These are phyloP conservation scores for Stipa capillata DNA, from an alignment of 176 grass and related monocot species.

Conservation along the genomic window DNA sequence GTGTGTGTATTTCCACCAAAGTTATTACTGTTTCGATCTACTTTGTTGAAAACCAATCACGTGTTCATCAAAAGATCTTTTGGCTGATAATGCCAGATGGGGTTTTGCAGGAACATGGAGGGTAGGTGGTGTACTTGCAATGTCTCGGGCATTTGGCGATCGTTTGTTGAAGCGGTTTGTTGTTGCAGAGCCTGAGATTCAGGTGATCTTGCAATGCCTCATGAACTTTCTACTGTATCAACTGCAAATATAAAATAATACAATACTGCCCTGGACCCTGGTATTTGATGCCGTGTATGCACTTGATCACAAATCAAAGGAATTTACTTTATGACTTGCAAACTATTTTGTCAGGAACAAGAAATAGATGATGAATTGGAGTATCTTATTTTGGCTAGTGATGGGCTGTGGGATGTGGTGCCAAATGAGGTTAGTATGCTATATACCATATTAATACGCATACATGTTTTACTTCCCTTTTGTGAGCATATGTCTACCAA, in stretches of 20 bases:
- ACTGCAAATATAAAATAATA: background rate
- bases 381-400: constrained; percentile 88
- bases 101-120: constrained; percentile 74
- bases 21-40: too few relatives aligned
- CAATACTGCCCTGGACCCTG: background rate
- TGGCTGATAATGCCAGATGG: constrained; percentile 11
- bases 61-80: background rate
- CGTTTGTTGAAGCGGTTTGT: constrained; percentile 78
- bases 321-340: constrained; percentile 1
- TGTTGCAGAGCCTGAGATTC: constrained; percentile 87
- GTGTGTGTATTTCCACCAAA: too few relatives aligned
- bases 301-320: background rate
- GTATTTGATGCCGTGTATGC: background rate
- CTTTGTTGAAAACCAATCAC: constrained; percentile 11
- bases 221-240: constrained; percentile 7
- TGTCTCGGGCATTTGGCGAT: constrained; percentile 91
- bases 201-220: constrained; percentile 31
- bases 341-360: constrained; percentile 55
- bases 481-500: background rate
- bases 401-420: constrained; percentile 84
- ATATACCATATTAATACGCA: background rate
- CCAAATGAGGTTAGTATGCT: constrained; percentile 61
- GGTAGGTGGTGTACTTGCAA: constrained; percentile 87
- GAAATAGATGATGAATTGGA: constrained; percentile 64
- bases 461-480: background rate